Evolutionary conservation across 2,329 filamentous ascomycete genomes (phyloP).

Genomic region (Penicillium sclerotigenum): DNA sequence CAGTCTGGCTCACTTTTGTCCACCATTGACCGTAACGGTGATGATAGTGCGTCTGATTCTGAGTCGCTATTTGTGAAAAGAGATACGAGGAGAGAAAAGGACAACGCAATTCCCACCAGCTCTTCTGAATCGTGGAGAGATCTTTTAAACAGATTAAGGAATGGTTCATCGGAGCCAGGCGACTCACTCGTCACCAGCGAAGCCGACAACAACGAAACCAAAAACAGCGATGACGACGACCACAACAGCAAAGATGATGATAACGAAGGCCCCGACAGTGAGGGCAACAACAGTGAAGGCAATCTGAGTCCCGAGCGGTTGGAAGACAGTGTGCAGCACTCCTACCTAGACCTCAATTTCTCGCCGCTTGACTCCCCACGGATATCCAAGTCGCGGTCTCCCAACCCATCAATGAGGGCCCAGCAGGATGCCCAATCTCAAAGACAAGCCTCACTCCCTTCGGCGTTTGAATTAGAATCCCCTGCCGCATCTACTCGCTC

Average conservation of each 20-base stretch:
- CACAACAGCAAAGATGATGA: neutral
- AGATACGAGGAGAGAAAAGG: neutral
- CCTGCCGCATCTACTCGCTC: constrained; percentile 13
- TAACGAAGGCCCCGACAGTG: neutral
- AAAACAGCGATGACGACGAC: neutral
- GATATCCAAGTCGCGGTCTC: constrained; percentile 11
- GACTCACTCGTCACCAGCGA: neutral
- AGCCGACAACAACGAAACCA: neutral
- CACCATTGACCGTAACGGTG: constrained; percentile 4
- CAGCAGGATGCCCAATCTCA: constrained; percentile 8
- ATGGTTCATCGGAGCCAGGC: neutral
- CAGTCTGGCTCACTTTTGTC: constrained; percentile 17
- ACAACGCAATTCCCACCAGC: neutral
- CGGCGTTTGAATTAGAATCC: neutral
- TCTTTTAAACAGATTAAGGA: neutral
- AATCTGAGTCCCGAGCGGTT: constrained; percentile 5
- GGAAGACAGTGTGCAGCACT: constrained; percentile 13
- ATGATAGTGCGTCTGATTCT: neutral
- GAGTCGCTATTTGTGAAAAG: neutral
- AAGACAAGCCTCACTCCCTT: neutral
- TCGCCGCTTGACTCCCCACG: constrained; percentile 8
- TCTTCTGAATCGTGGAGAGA: constrained; percentile 3
- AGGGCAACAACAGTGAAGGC: neutral
- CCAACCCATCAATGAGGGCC: constrained; percentile 12
- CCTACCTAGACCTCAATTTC: constrained; percentile 14